Base-by-base conservation (phyloP, 2,329 filamentous ascomycete species). In the Verticillium albo-atrum region DNA sequence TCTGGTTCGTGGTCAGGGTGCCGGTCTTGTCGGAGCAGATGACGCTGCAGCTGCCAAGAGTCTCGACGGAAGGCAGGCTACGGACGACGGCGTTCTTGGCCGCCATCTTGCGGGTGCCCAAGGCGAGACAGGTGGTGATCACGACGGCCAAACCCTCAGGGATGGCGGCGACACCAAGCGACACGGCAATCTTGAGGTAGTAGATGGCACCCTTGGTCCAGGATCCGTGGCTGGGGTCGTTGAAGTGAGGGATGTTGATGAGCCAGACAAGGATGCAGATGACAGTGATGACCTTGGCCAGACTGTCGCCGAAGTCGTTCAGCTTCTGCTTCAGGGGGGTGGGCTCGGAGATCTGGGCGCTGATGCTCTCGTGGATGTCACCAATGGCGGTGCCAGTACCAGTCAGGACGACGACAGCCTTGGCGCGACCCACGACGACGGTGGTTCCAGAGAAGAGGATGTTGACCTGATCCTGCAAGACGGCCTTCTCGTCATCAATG, bases 11-110 rank as follows among this genome's bases (percentile, higher is more conserved):
- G 12, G 95, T 99, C 72, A 99, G 79, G 55, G 95, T 99, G 67
- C 95, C 96, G 5, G 95, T 99, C 82, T 99, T 99, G 82, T 99
- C 95, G 4, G 96, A 99, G 81, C 96, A 99, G 73, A 99, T 97
- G 60, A 99, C 93, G 70, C 95, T 99, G 85, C 95, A 99, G 83
- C 95, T 99, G 72, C 95, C 95, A 57, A 99, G 83, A 14, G 95
- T 99, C 77, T 99, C 95, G 57, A 99, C 95, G 1, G 95, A 99
- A 23, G 95, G 95, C 68, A 99, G 80, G 72, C 92, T 97, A 75
- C 96, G 88, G 60, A 99, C 96, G 37, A 99, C 93, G 7, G 95
- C 95, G 71, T 98, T 98, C 82, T 97, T 98, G 61, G 92, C 91
- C 23, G 95, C 96, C 96, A 99, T 99, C 79, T 97, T 98, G 65